Evolutionary conservation across 2,329 filamentous ascomycete species (phyloP), one percentile per base, ranked within the genome.

Genomic region (Neonectria punicea): DNA sequence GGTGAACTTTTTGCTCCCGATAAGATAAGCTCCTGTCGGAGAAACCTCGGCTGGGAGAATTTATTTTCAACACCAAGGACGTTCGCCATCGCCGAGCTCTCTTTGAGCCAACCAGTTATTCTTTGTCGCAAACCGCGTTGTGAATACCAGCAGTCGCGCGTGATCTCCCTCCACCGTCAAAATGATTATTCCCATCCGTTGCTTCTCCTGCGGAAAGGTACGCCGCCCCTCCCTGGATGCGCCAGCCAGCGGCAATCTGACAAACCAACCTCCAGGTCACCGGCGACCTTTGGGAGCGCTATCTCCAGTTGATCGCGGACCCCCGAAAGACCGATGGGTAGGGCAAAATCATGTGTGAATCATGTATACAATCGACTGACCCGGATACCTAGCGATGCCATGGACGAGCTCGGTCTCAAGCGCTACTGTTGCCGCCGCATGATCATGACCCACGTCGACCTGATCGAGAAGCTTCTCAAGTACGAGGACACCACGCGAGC

Each of bases 151-250:
- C 56, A 57, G 47, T 61, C 39, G 51, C 54, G 67, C 62, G 67
- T 67, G 53, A 54, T 46, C 39, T 61, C 65, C n/a, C 65, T 59
- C 63, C n/a, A 53, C 39, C 53, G 67, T 72, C 83, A 92, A 82
- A 62, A 99, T 99, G 96, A 99, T 99, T 82, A 98, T 99, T 73
- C 96, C 96, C 3, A 93, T 99, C 71, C 93, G 96, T 73, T 99
- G 96, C 84, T 99, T 99, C 83, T 98, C 96, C 63, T 99, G 96
- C 81, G 96, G 96, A 81, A 99, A 99, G 93, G 96, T 97, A 82
- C 65, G 81, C 72, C 13, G 41, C 49, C n/a, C 58, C 56, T 30
- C 20, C 20, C 43, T 18, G 54, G 51, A 57, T 66, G 53, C 71
- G 63, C 44, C 61, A 47, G 62, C 61, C 58, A 66, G 49, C 49